Evolutionary conservation across 2,329 filamentous ascomycete species (phyloP).

Genomic region (Alternaria triticimaculans): DNA sequence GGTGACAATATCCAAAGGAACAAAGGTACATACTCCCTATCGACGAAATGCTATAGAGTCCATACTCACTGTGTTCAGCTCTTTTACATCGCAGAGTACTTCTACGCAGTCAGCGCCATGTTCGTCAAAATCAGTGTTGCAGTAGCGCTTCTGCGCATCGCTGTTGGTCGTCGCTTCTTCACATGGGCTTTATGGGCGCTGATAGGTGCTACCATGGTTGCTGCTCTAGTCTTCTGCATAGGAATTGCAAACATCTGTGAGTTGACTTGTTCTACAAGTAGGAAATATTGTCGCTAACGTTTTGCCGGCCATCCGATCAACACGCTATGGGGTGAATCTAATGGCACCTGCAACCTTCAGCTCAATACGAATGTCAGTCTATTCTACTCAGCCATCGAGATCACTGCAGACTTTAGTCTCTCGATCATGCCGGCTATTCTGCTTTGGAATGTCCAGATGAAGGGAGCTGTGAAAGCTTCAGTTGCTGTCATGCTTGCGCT

Average conservation of each 20-base stretch:
- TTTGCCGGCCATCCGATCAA: slow-evolving; percentile 21
- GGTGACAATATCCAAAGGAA: slow-evolving; percentile 17
- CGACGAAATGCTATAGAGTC: not conserved
- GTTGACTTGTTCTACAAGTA: not conserved
- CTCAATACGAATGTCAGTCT: slow-evolving; percentile 29
- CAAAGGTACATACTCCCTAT: slow-evolving; percentile 15
- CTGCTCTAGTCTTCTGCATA: slow-evolving; percentile 24
- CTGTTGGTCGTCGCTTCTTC: slow-evolving; percentile 15
- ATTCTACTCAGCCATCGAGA: slow-evolving; percentile 31
- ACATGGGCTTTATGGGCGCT: slow-evolving; percentile 18
- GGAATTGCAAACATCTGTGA: slow-evolving; percentile 30
- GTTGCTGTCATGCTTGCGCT: slow-evolving; percentile 50
- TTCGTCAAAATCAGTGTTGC: slow-evolving; percentile 31
- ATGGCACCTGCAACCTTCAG: slow-evolving; percentile 25
- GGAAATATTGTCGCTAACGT: not conserved
- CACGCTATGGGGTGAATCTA: slow-evolving; percentile 29
- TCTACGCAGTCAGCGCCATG: slow-evolving; percentile 27
- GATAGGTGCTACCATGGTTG: slow-evolving; percentile 20
- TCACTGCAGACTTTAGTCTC: slow-evolving; percentile 27
- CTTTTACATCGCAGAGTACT: slow-evolving; percentile 31
- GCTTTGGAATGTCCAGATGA: slow-evolving; percentile 37
- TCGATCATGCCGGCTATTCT: slow-evolving; percentile 26
- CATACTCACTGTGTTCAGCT: slow-evolving; percentile 8
- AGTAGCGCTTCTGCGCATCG: slow-evolving; percentile 27
- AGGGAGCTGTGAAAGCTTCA: slow-evolving; percentile 49